These are phyloP conservation scores for Cardamine resedifolia DNA, from an alignment of 345 rosid genomes.

Conservation along the genomic window DNA sequence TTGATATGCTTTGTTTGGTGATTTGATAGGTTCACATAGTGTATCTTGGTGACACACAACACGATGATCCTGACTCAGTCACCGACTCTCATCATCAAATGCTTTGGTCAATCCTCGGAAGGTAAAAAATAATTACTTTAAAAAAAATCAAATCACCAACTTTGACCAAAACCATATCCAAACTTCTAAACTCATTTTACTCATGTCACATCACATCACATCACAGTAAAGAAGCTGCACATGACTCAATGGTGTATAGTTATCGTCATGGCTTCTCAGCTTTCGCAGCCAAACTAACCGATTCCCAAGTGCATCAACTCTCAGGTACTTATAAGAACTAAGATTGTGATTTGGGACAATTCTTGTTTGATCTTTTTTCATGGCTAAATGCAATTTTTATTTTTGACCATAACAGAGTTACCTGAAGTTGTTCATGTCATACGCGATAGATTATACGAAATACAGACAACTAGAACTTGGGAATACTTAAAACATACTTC, in stretches of 20 bases:
- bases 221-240: conserved; percentile 52
- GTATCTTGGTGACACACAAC: conserved; percentile 57
- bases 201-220: conserved; percentile 17
- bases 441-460: conserved; percentile 50
- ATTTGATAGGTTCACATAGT: conserved; percentile 55
- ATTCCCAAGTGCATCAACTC: conserved; percentile 49
- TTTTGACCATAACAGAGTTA: conserved; percentile 36
- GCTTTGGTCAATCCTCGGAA: conserved; percentile 58
- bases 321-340: conserved; percentile 38
- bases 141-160: background rate
- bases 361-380: background rate
- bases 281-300: conserved; percentile 65
- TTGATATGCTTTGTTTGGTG: background rate
- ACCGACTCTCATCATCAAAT: conserved; percentile 59
- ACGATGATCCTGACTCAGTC: conserved; percentile 42
- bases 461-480: conserved; percentile 74
- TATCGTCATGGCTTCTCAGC: conserved; percentile 74
- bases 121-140: conserved; percentile 39
- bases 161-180: conserved; percentile 1
- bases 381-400: background rate
- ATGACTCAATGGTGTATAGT: conserved; percentile 55
- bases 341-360: background rate
- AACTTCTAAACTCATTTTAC: background rate
- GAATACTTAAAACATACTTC: conserved; percentile 58
- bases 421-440: conserved; percentile 62